phyloP scores from a whole-genome alignment of 1,139 yeast genomes.

The Pichia kudriavzevii region DNA sequence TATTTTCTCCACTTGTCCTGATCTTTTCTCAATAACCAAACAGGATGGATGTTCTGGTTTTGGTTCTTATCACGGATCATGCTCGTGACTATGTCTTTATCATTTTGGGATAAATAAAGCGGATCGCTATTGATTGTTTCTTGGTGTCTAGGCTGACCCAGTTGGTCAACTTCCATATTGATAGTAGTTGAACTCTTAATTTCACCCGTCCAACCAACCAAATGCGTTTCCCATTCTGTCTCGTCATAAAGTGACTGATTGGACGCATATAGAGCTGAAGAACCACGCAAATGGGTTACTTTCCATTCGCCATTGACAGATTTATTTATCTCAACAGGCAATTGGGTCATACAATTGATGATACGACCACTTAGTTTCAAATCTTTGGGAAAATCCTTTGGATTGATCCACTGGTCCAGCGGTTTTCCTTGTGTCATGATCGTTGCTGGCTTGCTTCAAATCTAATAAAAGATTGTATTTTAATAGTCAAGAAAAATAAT shows the following conservation, averaged over 20 bases:
- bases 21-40: constrained; percentile 73
- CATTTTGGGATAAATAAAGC: constrained; percentile 49
- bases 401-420: constrained; percentile 13
- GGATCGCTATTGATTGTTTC: constrained; percentile 42
- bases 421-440: constrained; percentile 1
- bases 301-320: constrained; percentile 32
- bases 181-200: constrained; percentile 14
- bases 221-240: constrained; percentile 77
- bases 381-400: constrained; percentile 16
- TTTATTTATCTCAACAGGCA: constrained; percentile 55
- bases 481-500: too few relatives aligned
- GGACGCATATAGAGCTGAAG: constrained; percentile 77
- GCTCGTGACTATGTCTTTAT: constrained; percentile 41
- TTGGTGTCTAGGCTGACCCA: constrained; percentile 3
- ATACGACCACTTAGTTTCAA: constrained; percentile 50
- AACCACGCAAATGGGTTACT: constrained; percentile 67
- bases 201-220: constrained; percentile 97
- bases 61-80: constrained; percentile 38
- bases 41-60: constrained; percentile 61
- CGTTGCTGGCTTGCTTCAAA: too few relatives aligned
- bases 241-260: constrained; percentile 56
- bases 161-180: constrained; percentile 2
- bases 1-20: constrained; percentile 75
- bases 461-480: too few relatives aligned
- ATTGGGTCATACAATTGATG: constrained; percentile 57